Evolutionary conservation across 495 filamentous ascomycete genomes (phyloP).

Genomic region (Penicillium mononematosum): DNA sequence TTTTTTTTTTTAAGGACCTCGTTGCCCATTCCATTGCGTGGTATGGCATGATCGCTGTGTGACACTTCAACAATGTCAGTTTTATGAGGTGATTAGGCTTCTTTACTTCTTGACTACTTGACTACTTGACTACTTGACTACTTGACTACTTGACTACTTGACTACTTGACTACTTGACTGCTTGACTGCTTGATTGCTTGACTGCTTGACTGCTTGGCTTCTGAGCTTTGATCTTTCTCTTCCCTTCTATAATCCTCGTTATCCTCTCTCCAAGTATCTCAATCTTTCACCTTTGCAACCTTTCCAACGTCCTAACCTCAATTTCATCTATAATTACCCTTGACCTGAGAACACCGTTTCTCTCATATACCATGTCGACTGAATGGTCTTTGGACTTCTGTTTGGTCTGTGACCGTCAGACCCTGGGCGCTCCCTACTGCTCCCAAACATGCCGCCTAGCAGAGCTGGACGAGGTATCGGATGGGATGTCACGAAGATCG

Average conservation of each 20-base stretch:
- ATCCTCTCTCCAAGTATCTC: not conserved
- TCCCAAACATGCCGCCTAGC: conserved; percentile 88
- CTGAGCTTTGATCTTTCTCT: conserved; percentile 1
- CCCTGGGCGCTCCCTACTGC: conserved; percentile 76
- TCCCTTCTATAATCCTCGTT: not conserved
- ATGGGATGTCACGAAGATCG: conserved; percentile 14
- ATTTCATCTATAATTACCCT: not conserved
- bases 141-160: not conserved
- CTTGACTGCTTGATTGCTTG: not conserved
- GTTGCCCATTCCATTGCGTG: conserved; percentile 6
- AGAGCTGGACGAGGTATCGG: conserved; percentile 71
- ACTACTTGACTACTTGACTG: not conserved
- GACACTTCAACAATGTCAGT: conserved; percentile 7
- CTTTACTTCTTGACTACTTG: not conserved
- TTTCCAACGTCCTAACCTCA: not conserved
- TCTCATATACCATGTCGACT: conserved; percentile 54
- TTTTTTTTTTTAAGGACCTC: not conserved
- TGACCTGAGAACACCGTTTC: too few species aligned
- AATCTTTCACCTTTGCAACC: not conserved
- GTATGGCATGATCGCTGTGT: conserved; percentile 13
- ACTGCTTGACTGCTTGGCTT: not conserved
- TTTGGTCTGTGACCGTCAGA: conserved; percentile 90
- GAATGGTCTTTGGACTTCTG: conserved; percentile 93
- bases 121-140: not conserved
- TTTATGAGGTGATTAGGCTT: conserved; percentile 8